Conservation (phyloP, 1,284 basidiomycete genomes). For the Omphalotus olearius region DNA sequence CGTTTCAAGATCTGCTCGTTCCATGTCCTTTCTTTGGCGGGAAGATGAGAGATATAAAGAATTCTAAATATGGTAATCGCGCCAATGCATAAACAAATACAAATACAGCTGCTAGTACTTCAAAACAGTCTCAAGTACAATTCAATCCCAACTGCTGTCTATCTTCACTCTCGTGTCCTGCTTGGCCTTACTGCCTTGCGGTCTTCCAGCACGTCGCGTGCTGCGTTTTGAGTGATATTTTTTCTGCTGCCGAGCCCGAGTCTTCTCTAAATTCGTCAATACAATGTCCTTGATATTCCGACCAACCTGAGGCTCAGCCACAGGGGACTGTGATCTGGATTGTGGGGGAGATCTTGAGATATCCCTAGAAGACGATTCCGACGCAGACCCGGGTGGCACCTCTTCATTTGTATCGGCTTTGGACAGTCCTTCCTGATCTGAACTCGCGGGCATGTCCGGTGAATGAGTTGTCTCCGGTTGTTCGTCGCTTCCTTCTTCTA, state of each 20-base stretch:
- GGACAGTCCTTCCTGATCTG: slow-evolving; percentile 8
- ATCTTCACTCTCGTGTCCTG: slow-evolving; percentile 64
- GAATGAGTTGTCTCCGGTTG: background rate
- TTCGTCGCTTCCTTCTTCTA: slow-evolving; percentile 25
- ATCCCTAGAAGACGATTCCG: slow-evolving; percentile 17
- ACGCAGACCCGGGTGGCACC: slow-evolving; percentile 1
- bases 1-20: slow-evolving; percentile 78
- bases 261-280: slow-evolving; percentile 57
- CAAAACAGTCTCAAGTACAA: no score
- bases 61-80: slow-evolving; percentile 1
- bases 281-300: slow-evolving; percentile 54
- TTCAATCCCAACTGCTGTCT: slow-evolving; percentile 66
- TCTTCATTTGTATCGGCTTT: background rate
- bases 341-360: slow-evolving; percentile 43
- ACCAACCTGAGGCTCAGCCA: slow-evolving; percentile 21
- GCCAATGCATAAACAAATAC: slow-evolving; percentile 3
- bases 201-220: slow-evolving; percentile 60
- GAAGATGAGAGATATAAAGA: background rate
- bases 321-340: slow-evolving; percentile 38
- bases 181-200: slow-evolving; percentile 84
- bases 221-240: slow-evolving; percentile 74
- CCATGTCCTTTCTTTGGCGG: slow-evolving; percentile 39
- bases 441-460: background rate
- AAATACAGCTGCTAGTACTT: slow-evolving; percentile 1
- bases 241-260: slow-evolving; percentile 58